A percentile compares a stretch with the other conserved stretches of the same genome.
Evolutionary conservation across 352 stramenopile species (phyloP).

Genomic region (Phytopythium ostracodes): DNA sequence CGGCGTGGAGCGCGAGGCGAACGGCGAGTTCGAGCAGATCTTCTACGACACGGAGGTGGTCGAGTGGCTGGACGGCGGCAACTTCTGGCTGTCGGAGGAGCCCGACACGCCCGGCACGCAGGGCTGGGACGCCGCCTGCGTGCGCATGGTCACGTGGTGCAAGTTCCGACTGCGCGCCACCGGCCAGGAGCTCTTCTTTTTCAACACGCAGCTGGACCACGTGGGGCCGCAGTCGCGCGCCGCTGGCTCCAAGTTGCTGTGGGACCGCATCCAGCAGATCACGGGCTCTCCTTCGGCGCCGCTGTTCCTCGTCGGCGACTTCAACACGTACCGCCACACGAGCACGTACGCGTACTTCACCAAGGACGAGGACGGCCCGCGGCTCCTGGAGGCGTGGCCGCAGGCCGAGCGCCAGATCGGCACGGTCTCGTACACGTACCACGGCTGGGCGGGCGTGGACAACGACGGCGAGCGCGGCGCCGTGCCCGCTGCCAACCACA

Average conservation of each 20-base stretch:
- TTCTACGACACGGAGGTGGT: conserved; percentile 66
- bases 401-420: conserved; percentile 64
- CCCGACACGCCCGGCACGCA: conserved; percentile 49
- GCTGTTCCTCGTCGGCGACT: conserved; percentile 79
- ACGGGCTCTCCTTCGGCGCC: conserved; percentile 37
- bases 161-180: conserved; percentile 62
- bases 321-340: conserved; percentile 85
- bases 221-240: conserved; percentile 45
- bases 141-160: conserved; percentile 69
- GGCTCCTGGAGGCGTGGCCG: conserved; percentile 72
- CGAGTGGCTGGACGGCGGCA: conserved; percentile 45
- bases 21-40: conserved; percentile 80
- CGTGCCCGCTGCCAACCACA: conserved; percentile 73
- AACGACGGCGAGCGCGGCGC: conserved; percentile 73
- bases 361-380: conserved; percentile 42
- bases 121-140: conserved; percentile 64
- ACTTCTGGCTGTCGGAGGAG: conserved; percentile 79
- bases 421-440: conserved; percentile 82
- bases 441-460: conserved; percentile 81
- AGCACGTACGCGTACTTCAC: conserved; percentile 83
- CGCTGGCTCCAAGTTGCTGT: conserved; percentile 54
- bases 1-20: conserved; percentile 60
- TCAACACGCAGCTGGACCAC: conserved; percentile 81
- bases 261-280: conserved; percentile 57
- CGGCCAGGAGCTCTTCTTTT: conserved; percentile 64